A percentile compares a stretch with the other conserved stretches of the same genome.
phyloP scores from a whole-genome alignment of 1,284 basidiomycete genomes.

The Fomitopsis schrenkii region DNA sequence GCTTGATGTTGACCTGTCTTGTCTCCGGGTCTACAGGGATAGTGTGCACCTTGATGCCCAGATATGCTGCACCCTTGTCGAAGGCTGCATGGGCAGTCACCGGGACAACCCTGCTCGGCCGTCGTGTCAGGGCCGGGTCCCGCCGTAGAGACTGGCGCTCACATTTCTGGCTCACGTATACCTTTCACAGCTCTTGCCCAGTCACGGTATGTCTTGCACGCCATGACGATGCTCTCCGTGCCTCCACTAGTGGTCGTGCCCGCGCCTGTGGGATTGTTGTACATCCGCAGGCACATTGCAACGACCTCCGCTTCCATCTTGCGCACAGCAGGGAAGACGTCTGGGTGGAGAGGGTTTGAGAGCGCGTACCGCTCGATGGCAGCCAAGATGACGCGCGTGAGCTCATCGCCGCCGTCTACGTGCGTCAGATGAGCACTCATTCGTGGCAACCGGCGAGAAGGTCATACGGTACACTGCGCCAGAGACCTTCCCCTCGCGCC shows the following conservation, averaged over 20 bases:
- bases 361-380: constrained; percentile 72
- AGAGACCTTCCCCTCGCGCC: constrained; percentile 76
- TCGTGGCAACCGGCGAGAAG: neutral
- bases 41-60: constrained; percentile 89
- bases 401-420: constrained; percentile 79
- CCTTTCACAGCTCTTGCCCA: constrained; percentile 87
- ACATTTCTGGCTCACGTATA: constrained; percentile 93
- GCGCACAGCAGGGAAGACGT: constrained; percentile 90
- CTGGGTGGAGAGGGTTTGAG: constrained; percentile 93
- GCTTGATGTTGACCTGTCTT: constrained; percentile 76
- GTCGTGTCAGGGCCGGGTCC: neutral
- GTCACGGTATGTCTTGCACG: constrained; percentile 91
- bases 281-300: constrained; percentile 88
- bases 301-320: constrained; percentile 99
- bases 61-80: constrained; percentile 88
- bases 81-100: constrained; percentile 92
- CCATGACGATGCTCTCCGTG: constrained; percentile 95
- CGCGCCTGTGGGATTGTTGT: constrained; percentile 80
- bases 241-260: constrained; percentile 95
- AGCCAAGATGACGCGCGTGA: constrained; percentile 67
- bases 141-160: constrained; percentile 25
- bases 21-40: constrained; percentile 84
- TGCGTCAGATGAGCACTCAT: neutral
- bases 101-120: constrained; percentile 66
- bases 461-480: constrained; percentile 86